These are phyloP conservation scores for Hemerocallis citrina DNA, from an alignment of 106 monocot genomes.

Conservation along the genomic window DNA sequence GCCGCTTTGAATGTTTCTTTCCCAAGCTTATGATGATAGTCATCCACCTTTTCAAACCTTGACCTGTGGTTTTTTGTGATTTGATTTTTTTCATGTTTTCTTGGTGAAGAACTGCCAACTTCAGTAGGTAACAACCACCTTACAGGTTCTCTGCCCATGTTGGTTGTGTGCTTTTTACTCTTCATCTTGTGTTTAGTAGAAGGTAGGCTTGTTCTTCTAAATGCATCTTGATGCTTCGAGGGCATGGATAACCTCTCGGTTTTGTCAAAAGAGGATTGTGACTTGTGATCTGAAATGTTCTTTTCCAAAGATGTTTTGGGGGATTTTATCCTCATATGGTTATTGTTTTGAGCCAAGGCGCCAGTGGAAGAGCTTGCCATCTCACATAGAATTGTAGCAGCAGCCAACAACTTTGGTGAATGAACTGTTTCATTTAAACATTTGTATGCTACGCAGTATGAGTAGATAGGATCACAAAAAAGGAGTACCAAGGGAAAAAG, in stretches of 20 bases:
- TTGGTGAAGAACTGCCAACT: constrained; percentile 12
- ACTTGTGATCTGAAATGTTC: constrained; percentile 32
- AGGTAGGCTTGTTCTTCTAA: constrained; percentile 17
- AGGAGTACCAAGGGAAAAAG: not conserved
- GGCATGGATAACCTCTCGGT: constrained; percentile 13
- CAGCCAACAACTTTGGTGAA: constrained; percentile 26
- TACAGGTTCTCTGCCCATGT: constrained; percentile 17
- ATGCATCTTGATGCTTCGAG: constrained; percentile 12
- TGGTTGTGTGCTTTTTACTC: constrained; percentile 12
- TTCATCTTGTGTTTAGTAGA: constrained; percentile 21
- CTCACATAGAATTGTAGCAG: constrained; percentile 35
- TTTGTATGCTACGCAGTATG: not conserved
- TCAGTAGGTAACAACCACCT: constrained; percentile 25
- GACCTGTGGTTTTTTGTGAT: constrained; percentile 1
- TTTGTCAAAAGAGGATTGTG: not conserved
- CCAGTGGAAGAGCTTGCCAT: constrained; percentile 3
- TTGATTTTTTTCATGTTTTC: constrained; percentile 17
- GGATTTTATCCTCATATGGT: constrained; percentile 14
- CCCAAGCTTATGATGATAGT: constrained; percentile 31
- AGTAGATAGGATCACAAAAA: not conserved
- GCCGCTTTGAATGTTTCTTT: constrained; percentile 20
- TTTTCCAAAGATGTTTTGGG: constrained; percentile 28
- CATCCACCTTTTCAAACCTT: constrained; percentile 21
- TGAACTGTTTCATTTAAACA: constrained; percentile 18
- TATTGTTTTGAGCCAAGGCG: not conserved